Evolutionary conservation across 257 asterid species (phyloP).

Genomic region (Solanum habrochaites): DNA sequence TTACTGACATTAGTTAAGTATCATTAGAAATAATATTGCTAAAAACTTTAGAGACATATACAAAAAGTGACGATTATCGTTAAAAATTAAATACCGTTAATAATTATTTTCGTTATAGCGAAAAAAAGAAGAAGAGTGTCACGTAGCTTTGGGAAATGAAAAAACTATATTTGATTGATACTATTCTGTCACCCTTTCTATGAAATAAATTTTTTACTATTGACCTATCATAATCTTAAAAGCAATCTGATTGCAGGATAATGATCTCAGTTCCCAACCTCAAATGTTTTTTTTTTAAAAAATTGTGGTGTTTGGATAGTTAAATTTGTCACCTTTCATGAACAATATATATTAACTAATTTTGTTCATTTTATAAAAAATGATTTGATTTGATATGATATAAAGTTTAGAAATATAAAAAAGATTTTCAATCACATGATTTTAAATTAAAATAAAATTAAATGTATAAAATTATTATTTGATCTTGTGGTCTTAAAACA

Average conservation of each 20-base stretch:
- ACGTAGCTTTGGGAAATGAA: background rate
- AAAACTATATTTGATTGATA: background rate
- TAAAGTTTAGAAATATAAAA: too few species aligned
- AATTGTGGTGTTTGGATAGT: background rate
- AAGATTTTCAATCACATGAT: too few species aligned
- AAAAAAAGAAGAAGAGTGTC: too few species aligned
- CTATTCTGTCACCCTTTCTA: background rate
- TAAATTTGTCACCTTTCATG: background rate
- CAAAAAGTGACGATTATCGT: too few species aligned
- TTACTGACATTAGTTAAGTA: too few species aligned
- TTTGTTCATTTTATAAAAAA: too few species aligned
- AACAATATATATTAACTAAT: background rate
- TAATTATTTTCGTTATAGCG: too few species aligned
- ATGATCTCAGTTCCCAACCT: background rate
- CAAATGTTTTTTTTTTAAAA: fast-evolving
- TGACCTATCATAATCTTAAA: background rate
- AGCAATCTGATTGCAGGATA: background rate
- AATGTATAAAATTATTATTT: too few species aligned
- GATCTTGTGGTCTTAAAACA: fast-evolving
- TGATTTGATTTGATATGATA: fast-evolving
- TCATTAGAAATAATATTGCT: too few species aligned
- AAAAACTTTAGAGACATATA: too few species aligned
- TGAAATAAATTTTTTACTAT: background rate
- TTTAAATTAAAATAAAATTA: too few species aligned
- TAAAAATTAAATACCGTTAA: too few species aligned